Conservation (phyloP, 768 basidiomycete genomes). For the Porpolomopsis calyptriformis region DNA sequence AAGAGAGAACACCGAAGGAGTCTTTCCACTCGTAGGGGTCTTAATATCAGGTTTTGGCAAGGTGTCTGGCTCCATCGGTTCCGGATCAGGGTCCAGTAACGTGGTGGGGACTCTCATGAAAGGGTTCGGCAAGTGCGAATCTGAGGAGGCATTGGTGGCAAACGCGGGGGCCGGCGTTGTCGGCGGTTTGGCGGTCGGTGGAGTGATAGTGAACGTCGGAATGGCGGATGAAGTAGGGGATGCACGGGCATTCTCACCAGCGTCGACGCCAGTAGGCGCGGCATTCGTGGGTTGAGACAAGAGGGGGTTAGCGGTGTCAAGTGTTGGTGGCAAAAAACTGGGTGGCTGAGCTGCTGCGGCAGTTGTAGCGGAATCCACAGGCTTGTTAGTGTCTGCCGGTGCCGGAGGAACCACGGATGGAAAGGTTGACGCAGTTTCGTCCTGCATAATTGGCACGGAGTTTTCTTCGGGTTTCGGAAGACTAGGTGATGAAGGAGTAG, state of each 20-base stretch:
- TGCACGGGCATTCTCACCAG: too few species aligned
- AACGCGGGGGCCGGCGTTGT: constrained; percentile 2
- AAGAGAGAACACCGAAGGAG: constrained; percentile 13
- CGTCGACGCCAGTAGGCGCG: constrained; percentile 14
- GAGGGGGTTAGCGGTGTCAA: neutral
- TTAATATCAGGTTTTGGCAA: constrained; percentile 1
- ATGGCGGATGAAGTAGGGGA: constrained; percentile 19
- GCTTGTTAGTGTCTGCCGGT: neutral
- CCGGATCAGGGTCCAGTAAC: too few species aligned
- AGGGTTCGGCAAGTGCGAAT: too few species aligned
- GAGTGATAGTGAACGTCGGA: constrained; percentile 21
- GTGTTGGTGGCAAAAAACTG: neutral
- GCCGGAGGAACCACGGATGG: constrained; percentile 12
- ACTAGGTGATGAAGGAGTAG: neutral
- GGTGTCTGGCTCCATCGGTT: constrained; percentile 14
- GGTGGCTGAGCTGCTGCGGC: too few species aligned
- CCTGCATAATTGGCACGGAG: constrained; percentile 17
- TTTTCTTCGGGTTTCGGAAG: constrained; percentile 1
- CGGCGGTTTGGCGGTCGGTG: constrained; percentile 9
- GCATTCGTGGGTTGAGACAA: constrained; percentile 1
- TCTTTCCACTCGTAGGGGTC: neutral
- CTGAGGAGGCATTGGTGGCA: too few species aligned
- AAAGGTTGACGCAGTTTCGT: constrained; percentile 5
- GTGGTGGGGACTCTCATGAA: too few species aligned
- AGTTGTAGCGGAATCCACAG: neutral